Evolutionary conservation across 805 yeast genomes (phyloP).

Genomic region (Candida hispaniensis): DNA sequence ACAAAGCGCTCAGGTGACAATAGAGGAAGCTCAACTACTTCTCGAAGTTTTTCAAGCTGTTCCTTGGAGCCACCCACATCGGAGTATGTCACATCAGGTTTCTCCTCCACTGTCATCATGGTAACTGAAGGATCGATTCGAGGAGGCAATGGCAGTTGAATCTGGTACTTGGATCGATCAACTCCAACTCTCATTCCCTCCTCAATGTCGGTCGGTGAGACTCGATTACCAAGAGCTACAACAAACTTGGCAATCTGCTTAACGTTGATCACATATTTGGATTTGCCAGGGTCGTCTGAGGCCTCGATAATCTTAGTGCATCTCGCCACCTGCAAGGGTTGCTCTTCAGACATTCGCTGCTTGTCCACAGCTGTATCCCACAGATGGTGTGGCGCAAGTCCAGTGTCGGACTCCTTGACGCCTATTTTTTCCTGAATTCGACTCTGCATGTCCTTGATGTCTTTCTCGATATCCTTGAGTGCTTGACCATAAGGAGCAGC

Average conservation of each 20-base stretch:
- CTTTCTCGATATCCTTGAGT: conserved; percentile 75
- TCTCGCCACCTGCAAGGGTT: conserved; percentile 95
- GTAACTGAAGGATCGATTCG: conserved; percentile 96
- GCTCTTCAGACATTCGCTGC: conserved; percentile 85
- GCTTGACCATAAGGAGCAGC: conserved; percentile 89
- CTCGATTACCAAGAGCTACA: conserved; percentile 92
- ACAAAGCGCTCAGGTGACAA: conserved; percentile 95
- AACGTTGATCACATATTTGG: conserved; percentile 89
- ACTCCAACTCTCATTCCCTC: conserved; percentile 99
- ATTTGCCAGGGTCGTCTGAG: conserved; percentile 58
- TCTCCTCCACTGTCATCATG: conserved; percentile 99
- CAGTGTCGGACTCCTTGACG: conserved; percentile 77
- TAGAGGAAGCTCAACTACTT: conserved; percentile 89
- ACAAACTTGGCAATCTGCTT: conserved; percentile 98
- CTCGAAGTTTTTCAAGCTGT: conserved; percentile 91
- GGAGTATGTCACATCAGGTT: conserved; percentile 92
- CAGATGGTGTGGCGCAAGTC: conserved; percentile 89
- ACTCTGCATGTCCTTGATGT: conserved; percentile 70
- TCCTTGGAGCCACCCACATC: conserved; percentile 99
- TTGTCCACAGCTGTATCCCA: conserved; percentile 98
- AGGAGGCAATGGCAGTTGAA: conserved; percentile 95
- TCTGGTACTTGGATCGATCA: conserved; percentile 92
- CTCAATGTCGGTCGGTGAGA: conserved; percentile 96
- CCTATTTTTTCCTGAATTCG: conserved; percentile 93
- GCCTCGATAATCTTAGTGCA: conserved; percentile 83